phyloP scores from a whole-genome alignment of 1,284 basidiomycete species.

The Ustilago esculenta region DNA sequence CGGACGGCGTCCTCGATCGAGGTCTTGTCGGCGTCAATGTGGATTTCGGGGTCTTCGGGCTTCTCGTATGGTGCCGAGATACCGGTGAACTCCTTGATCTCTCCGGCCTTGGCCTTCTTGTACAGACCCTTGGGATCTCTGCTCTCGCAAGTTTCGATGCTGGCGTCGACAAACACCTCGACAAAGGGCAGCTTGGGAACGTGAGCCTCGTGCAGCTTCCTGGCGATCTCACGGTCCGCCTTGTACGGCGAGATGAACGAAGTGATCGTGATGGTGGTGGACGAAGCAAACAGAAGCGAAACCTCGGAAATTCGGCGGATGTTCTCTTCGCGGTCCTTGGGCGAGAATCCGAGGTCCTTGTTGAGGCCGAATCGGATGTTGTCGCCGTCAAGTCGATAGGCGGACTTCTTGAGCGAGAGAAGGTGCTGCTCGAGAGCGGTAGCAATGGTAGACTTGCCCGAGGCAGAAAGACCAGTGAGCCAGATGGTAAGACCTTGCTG shows the following conservation, averaged over 20 bases:
- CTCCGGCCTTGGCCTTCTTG: slow-evolving; percentile 93
- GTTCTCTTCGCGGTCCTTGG: slow-evolving; percentile 93
- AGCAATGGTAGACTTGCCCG: slow-evolving; percentile 87
- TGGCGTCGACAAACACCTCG: slow-evolving; percentile 91
- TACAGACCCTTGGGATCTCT: slow-evolving; percentile 98
- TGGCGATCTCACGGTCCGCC: slow-evolving; percentile 83
- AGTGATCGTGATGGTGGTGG: slow-evolving; percentile 85
- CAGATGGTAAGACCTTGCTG: slow-evolving; percentile 55
- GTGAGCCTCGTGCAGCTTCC: slow-evolving; percentile 76
- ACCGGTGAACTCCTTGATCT: slow-evolving; percentile 99
- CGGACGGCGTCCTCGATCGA: slow-evolving; percentile 83
- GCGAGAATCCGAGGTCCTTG: slow-evolving; percentile 97
- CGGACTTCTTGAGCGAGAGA: slow-evolving; percentile 82
- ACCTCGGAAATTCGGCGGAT: slow-evolving; percentile 98
- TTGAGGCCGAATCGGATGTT: slow-evolving; percentile 97
- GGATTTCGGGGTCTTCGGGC: slow-evolving; percentile 85
- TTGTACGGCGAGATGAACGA: slow-evolving; percentile 98
- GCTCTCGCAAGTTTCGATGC: slow-evolving; percentile 84
- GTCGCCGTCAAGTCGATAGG: slow-evolving; percentile 95
- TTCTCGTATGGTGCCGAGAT: slow-evolving; percentile 97
- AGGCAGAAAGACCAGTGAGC: slow-evolving; percentile 58
- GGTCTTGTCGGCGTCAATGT: slow-evolving; percentile 86
- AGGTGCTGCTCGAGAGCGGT: slow-evolving; percentile 96
- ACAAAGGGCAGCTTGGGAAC: slow-evolving; percentile 80
- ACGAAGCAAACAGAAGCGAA: slow-evolving; percentile 90